Evolutionary conservation across 2,329 filamentous ascomycete species (phyloP).

Genomic region (Nothophaeocryptopus gaeumannii): DNA sequence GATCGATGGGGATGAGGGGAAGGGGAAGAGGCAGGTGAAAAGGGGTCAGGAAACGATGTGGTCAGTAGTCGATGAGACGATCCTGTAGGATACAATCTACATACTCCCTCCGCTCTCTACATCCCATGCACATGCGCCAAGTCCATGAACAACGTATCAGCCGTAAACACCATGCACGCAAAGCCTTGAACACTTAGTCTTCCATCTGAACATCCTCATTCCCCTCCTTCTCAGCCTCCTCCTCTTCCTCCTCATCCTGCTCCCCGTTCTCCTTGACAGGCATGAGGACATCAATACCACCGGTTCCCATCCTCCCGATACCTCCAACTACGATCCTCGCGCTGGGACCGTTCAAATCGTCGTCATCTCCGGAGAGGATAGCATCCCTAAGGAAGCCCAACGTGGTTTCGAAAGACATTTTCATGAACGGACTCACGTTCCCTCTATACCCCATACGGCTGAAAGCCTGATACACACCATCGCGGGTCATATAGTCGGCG

Average conservation of each 20-base stretch:
- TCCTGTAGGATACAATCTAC: too few relatives aligned
- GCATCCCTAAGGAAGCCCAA: conserved; percentile 91
- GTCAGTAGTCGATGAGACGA: too few relatives aligned
- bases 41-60: too few relatives aligned
- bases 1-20: too few relatives aligned
- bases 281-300: conserved; percentile 81
- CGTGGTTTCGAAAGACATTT: conserved; percentile 99
- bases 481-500: conserved; percentile 95
- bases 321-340: conserved; percentile 84
- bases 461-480: conserved; percentile 85
- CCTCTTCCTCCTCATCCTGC: conserved; percentile 9
- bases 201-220: conserved; percentile 27
- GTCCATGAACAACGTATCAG: too few relatives aligned
- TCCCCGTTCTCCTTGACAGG: conserved; percentile 13
- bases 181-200: conserved; percentile 1
- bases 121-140: too few relatives aligned
- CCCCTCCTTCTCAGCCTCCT: conserved; percentile 5
- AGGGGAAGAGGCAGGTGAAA: too few relatives aligned
- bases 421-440: conserved; percentile 87
- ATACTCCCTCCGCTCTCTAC: too few relatives aligned
- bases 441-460: conserved; percentile 84
- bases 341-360: conserved; percentile 81
- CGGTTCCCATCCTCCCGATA: conserved; percentile 80
- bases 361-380: conserved; percentile 83
- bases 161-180: background rate